These are phyloP conservation scores for Amylocystis lapponica DNA, from an alignment of 768 basidiomycete genomes.

Conservation along the genomic window DNA sequence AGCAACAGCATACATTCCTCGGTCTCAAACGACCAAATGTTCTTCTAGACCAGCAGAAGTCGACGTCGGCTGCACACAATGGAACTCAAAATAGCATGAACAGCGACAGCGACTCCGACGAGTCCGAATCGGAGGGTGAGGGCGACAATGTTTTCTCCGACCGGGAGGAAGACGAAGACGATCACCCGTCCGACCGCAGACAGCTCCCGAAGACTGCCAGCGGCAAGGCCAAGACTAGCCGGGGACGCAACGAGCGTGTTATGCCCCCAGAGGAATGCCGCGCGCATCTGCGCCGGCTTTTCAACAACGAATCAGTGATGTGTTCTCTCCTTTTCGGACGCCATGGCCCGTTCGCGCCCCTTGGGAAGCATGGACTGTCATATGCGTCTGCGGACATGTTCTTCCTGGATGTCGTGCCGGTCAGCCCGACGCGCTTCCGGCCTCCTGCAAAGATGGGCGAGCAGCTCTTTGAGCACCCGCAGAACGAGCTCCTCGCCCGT, in stretches of 20 bases:
- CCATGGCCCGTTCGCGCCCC: slow-evolving; percentile 76
- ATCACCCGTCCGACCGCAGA: slow-evolving; percentile 15
- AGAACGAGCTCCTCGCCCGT: slow-evolving; percentile 83
- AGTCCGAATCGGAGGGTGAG: slow-evolving; percentile 43
- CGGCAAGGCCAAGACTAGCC: slow-evolving; percentile 66
- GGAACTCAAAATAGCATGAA: background rate
- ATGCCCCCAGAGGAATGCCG: slow-evolving; percentile 90
- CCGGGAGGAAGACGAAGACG: slow-evolving; percentile 37
- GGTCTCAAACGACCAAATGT: slow-evolving; percentile 73
- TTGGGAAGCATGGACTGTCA: slow-evolving; percentile 55
- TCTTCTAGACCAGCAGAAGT: slow-evolving; percentile 40
- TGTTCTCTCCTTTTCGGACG: slow-evolving; percentile 88
- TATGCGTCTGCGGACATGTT: slow-evolving; percentile 90
- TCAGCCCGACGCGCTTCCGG: slow-evolving; percentile 93
- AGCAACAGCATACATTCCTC: slow-evolving; percentile 45
- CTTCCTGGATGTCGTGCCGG: slow-evolving; percentile 89
- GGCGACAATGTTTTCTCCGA: slow-evolving; percentile 47
- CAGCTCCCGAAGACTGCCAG: slow-evolving; percentile 66
- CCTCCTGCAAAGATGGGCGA: slow-evolving; percentile 91
- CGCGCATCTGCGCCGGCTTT: slow-evolving; percentile 86
- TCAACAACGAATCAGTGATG: slow-evolving; percentile 74
- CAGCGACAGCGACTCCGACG: slow-evolving; percentile 36
- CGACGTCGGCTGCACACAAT: slow-evolving; percentile 7
- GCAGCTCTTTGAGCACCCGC: slow-evolving; percentile 90
- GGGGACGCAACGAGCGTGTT: slow-evolving; percentile 87